phyloP scores from a whole-genome alignment of 306 rosid genomes.

The Sicyos baderoa region DNA sequence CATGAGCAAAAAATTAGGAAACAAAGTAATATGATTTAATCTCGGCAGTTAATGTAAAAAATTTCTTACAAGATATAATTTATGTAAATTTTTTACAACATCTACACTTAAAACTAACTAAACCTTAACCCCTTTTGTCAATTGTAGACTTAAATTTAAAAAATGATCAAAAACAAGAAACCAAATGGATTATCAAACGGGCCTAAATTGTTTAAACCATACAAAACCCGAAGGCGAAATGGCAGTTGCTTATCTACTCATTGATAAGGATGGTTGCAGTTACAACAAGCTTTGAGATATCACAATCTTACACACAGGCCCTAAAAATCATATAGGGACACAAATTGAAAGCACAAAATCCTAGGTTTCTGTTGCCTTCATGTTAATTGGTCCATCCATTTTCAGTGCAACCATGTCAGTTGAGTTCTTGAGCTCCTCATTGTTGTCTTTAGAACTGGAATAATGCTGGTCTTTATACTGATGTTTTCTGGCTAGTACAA shows the following conservation, averaged over 20 bases:
- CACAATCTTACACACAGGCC: not conserved
- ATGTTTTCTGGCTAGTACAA: constrained; percentile 58
- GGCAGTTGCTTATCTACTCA: not conserved
- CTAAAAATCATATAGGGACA: not conserved
- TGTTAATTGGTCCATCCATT: constrained; percentile 24
- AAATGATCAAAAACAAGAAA: too few species aligned
- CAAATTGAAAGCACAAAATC: constrained; percentile 12
- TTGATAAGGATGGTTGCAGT: constrained; percentile 1
- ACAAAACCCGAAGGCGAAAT: not conserved
- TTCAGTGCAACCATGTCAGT: constrained; percentile 31
- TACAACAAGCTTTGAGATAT: constrained; percentile 5
- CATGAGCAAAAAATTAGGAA: too few species aligned
- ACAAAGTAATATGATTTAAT: too few species aligned
- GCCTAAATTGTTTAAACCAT: too few species aligned
- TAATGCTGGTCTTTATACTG: constrained; percentile 54
- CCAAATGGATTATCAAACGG: too few species aligned
- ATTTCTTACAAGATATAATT: too few species aligned
- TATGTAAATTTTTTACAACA: too few species aligned
- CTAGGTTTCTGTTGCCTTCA: constrained; percentile 45
- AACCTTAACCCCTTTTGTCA: too few species aligned
- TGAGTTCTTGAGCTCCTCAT: constrained; percentile 41
- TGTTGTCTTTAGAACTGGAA: constrained; percentile 20
- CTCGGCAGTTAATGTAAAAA: too few species aligned
- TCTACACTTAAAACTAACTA: too few species aligned
- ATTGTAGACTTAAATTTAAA: too few species aligned